Evolutionary conservation across 2,329 filamentous ascomycete genomes (phyloP), one percentile per base, ranked within the genome.

Genomic region (Aspergillus tubingensis): DNA sequence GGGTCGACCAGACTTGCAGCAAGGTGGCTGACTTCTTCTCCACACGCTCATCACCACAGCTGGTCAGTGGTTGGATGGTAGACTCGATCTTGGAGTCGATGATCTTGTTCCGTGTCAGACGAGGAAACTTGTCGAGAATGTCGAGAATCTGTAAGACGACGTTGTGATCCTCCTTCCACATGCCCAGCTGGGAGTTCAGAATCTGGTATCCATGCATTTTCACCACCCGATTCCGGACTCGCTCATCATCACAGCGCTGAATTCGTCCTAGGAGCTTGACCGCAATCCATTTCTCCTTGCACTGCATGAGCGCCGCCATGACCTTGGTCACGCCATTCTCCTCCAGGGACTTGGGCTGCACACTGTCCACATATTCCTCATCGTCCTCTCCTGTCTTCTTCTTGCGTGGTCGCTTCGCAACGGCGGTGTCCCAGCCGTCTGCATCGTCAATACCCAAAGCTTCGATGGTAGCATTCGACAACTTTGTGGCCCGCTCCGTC

Each of bases 211-310:
- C 95, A 80, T 98, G 95, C 89, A 98, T 96, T 70, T 91, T 91
- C 72, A 97, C 91, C 41, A 98, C 92, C 55, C 90, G 88, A 76
- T 95, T 91, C 62, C 91, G 87, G 58, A 97, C 91, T 64, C 88
- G 88, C 71, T 96, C 92, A 68, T 97, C 92, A 52, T 94, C 86
- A 72, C 90, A 93, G 43, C 86, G 85, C 76, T 96, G 91, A 63
- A 99, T 92, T 55, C 95, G 93, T 67, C 88, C 86, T 61, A 99
- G 85, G 59, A 99, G 82, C 79, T 98, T 98, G 78, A 97, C 92
- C 2, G 91, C 92, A 76, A 99, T 97, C 95, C 95, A 99, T 78
- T 97, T 97, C 82, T 99, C 95, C 78, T 96, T 96, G 83, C 92
- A 96, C 76, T 97, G 94, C 87, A 96, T 93, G 61, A 99, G 86